Evolutionary conservation across 768 basidiomycete genomes (phyloP), one percentile per base, ranked within the genome.

Genomic region (Tylopilus sp.): DNA sequence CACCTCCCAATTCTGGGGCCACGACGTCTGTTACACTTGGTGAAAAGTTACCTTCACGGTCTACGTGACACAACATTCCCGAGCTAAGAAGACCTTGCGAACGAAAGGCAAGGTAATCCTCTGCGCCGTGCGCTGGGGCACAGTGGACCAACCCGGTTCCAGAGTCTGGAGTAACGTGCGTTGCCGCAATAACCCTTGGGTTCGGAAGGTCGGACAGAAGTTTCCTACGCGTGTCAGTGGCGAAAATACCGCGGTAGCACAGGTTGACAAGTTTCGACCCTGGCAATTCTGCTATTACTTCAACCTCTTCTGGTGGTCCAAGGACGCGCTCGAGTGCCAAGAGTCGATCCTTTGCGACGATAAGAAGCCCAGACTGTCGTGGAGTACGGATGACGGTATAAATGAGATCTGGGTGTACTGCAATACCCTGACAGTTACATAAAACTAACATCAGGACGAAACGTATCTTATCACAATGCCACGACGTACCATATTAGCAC

Each of bases 121-220:
- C 96, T 11, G 81, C 78, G 17, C 95, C 96, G 62, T 98, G 96
- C 1, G 92, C 94, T 13, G 96, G 95, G 1, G 96, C 95, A 58
- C 88, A 91, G 63, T 98, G 96, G 1, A 99, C 96, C 13, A 98
- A 79, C 30, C 96, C 95, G 2, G 95, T 97, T 7, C 96, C 96
- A n/a, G 93, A 88, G 17, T 85, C 81, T 0, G 87, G 71, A 1
- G 87, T 92, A 16, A 98, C 96, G 64, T 96, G 88, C 0, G 76
- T 69, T 1, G 91, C 85, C 2, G 81, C 65, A 34, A 96, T 78
- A 42, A 97, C 68, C 34, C 69, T 66, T n/a, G 78, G 69, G 17
- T 33, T 25, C 14, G 47, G 34, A 52, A 31, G 28, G 33, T 36
- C 19, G 38, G 42, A 19, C 10, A 16, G 31, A 21, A 26, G 19